A percentile compares a stretch with the other conserved stretches of the same genome.
Evolutionary conservation across 139 green algal species (phyloP).

Genomic region (Deuterostichococcus epilithicus): DNA sequence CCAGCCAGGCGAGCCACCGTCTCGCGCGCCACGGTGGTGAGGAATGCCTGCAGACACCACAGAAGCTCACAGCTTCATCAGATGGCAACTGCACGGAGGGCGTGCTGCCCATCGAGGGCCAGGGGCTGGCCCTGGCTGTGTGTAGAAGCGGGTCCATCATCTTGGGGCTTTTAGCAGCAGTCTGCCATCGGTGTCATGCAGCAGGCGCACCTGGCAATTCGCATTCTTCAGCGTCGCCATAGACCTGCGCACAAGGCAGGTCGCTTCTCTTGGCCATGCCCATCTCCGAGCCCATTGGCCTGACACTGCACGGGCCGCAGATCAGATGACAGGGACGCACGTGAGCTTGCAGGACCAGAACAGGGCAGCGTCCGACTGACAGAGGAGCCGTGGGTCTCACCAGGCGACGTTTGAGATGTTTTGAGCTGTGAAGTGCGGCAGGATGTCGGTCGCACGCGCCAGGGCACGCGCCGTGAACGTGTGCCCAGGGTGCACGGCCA

Average conservation of each 20-base stretch:
- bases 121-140: no score
- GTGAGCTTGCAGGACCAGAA: no score
- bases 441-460: neutral
- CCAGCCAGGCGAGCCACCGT: constrained; percentile 22
- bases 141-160: no score
- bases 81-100: neutral
- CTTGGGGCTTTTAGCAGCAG: no score
- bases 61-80: neutral
- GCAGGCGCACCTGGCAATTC: neutral
- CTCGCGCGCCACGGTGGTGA: constrained; percentile 16
- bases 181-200: no score
- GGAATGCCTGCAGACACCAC: constrained; percentile 20
- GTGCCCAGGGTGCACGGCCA: neutral
- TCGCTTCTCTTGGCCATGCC: no score
- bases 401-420: constrained; percentile 48
- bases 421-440: constrained; percentile 33
- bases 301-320: no score
- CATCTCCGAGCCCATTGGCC: no score
- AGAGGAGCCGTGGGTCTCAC: no score
- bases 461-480: neutral
- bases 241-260: neutral
- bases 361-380: no score
- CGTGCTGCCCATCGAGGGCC: no score
- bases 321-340: no score
- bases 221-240: constrained; percentile 35